Percentiles rank a stretch among this genome's conserved stretches.
These are phyloP conservation scores for Vigna trinervia DNA, from an alignment of 306 rosid species.

Conservation along the genomic window DNA sequence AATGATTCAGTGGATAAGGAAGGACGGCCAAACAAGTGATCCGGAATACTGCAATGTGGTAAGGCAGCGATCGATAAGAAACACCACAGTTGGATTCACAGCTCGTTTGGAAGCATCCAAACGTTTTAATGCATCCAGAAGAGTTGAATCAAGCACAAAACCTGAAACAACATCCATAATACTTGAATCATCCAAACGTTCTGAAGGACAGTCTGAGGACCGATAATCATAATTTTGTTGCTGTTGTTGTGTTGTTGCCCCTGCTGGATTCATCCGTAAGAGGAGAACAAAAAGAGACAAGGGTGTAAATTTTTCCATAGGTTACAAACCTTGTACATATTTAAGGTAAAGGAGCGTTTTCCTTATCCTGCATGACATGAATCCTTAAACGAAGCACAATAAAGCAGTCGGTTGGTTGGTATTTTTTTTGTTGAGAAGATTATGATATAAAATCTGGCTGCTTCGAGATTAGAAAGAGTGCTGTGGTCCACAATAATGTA, in stretches of 20 bases:
- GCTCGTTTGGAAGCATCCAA: conserved; percentile 82
- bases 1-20: conserved; percentile 88
- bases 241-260: background rate
- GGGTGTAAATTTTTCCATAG: conserved; percentile 53
- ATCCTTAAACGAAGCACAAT: conserved; percentile 30
- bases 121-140: conserved; percentile 39
- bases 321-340: conserved; percentile 55
- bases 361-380: conserved; percentile 39
- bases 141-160: conserved; percentile 58
- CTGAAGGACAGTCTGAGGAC: conserved; percentile 49
- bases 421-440: conserved; percentile 43
- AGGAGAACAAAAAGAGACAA: background rate
- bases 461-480: conserved; percentile 34
- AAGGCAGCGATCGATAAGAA: conserved; percentile 73
- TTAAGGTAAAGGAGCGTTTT: conserved; percentile 38
- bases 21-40: conserved; percentile 73
- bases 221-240: conserved; percentile 5
- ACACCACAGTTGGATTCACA: conserved; percentile 84
- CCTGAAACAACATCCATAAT: conserved; percentile 56
- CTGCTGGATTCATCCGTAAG: conserved; percentile 15
- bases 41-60: conserved; percentile 83
- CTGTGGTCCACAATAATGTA: background rate
- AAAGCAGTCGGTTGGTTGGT: conserved; percentile 17
- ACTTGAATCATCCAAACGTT: background rate
- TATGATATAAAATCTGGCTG: conserved; percentile 34